phyloP scores from a whole-genome alignment of 495 filamentous ascomycete genomes.

The Penicillium steckii region DNA sequence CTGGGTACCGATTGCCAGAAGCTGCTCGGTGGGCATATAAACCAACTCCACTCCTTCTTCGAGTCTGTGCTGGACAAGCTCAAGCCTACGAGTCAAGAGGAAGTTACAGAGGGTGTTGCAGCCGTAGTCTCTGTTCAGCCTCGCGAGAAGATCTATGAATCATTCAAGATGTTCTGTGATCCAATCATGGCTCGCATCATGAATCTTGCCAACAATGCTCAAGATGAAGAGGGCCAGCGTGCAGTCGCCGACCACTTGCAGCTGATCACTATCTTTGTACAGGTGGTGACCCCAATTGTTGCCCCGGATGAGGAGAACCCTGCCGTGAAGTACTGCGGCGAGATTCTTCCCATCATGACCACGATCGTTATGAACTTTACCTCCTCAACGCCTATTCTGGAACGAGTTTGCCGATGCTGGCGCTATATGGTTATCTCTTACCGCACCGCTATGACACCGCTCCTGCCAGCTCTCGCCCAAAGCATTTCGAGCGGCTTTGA shows the following conservation, averaged over 20 bases:
- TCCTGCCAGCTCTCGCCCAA: conserved; percentile 81
- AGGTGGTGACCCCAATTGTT: conserved; percentile 76
- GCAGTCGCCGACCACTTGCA: conserved; percentile 84
- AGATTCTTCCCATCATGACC: conserved; percentile 83
- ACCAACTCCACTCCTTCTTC: conserved; percentile 88
- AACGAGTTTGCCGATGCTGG: conserved; percentile 93
- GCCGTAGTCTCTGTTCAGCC: conserved; percentile 87
- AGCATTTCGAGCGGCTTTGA: conserved; percentile 83
- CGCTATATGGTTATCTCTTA: conserved; percentile 95
- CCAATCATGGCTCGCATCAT: conserved; percentile 85
- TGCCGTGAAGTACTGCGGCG: conserved; percentile 92
- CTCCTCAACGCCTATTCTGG: conserved; percentile 80
- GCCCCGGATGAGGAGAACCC: conserved; percentile 74
- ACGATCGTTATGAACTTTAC: conserved; percentile 84
- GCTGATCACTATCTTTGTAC: conserved; percentile 84
- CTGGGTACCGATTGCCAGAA: conserved; percentile 92
- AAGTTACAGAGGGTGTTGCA: conserved; percentile 92
- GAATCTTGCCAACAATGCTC: conserved; percentile 79
- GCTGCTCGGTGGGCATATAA: conserved; percentile 73
- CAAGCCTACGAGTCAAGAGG: conserved; percentile 83
- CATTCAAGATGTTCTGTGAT: conserved; percentile 90
- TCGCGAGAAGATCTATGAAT: conserved; percentile 70
- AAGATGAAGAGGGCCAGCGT: conserved; percentile 73
- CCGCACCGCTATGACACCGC: conserved; percentile 79
- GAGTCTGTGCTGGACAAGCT: conserved; percentile 82